A percentile compares a stretch with the other conserved stretches of the same genome.
phyloP scores from a whole-genome alignment of 2,329 filamentous ascomycete species.

The Talaromyces atroroseus region DNA sequence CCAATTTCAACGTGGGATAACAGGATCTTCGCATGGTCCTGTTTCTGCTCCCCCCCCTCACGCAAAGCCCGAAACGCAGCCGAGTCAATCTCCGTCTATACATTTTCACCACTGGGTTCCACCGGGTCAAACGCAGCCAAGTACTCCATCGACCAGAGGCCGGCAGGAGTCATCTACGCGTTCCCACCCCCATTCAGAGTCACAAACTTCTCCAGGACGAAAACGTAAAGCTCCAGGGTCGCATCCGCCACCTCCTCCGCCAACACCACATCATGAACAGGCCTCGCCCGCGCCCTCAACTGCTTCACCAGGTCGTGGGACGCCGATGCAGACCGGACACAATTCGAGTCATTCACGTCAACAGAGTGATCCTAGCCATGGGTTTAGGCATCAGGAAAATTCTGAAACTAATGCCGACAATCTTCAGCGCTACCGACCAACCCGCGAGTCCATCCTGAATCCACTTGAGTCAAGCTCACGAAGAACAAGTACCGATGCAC shows the following conservation, averaged over 20 bases:
- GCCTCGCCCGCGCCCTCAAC: constrained; percentile 1
- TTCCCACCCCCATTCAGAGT: constrained; percentile 50
- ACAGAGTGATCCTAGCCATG: constrained; percentile 14
- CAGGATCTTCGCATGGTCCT: constrained; percentile 5
- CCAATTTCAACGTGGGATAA: constrained; percentile 27
- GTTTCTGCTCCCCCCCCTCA: constrained; percentile 41
- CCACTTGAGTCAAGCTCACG: neutral
- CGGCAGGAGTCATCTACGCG: constrained; percentile 45
- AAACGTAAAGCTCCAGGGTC: constrained; percentile 69
- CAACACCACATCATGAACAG: constrained; percentile 38
- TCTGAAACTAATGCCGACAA: constrained; percentile 9
- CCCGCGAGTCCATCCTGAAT: constrained; percentile 8
- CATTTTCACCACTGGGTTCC: constrained; percentile 95
- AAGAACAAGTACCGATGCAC: constrained; percentile 2
- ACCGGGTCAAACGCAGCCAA: constrained; percentile 63
- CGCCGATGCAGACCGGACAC: neutral
- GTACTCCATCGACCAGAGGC: constrained; percentile 69
- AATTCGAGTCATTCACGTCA: constrained; percentile 12
- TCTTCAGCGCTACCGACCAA: constrained; percentile 5
- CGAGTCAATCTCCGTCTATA: constrained; percentile 65
- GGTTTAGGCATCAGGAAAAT: constrained; percentile 10
- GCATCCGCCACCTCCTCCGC: constrained; percentile 48
- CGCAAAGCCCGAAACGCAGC: constrained; percentile 53
- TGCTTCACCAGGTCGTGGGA: neutral
- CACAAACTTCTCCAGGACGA: constrained; percentile 66